These are phyloP conservation scores for Aspergillus pseudoviridinutans DNA, from an alignment of 2,329 filamentous ascomycete species.

Conservation along the genomic window DNA sequence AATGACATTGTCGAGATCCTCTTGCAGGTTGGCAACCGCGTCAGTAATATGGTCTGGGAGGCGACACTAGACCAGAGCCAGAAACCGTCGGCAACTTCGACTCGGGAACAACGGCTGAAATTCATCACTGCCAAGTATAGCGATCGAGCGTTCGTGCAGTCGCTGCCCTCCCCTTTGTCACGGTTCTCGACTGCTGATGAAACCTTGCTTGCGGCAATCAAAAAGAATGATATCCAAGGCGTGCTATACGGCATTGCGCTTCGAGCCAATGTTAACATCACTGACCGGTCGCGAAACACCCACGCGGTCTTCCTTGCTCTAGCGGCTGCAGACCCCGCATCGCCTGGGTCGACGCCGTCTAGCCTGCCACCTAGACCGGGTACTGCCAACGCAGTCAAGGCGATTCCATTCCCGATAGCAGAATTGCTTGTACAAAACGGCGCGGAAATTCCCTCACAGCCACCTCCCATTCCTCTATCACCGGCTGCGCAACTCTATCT, in stretches of 20 bases:
- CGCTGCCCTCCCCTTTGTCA: constrained; percentile 66
- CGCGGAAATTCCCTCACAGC: constrained; percentile 71
- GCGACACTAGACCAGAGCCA: constrained; percentile 68
- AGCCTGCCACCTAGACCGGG: constrained; percentile 24
- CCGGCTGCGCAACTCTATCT: constrained; percentile 77
- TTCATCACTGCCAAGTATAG: constrained; percentile 97
- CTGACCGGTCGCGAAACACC: constrained; percentile 81
- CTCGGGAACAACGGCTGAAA: constrained; percentile 81
- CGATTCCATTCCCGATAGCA: constrained; percentile 76
- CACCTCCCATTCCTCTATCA: constrained; percentile 80
- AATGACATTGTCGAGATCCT: constrained; percentile 94
- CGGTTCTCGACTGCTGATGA: constrained; percentile 78
- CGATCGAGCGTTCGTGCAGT: constrained; percentile 75
- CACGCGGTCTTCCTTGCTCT: constrained; percentile 88
- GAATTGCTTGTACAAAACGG: constrained; percentile 93
- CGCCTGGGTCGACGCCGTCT: constrained; percentile 53
- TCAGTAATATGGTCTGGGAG: constrained; percentile 97
- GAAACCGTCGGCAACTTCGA: constrained; percentile 74
- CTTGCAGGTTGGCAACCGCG: constrained; percentile 83
- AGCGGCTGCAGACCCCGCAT: constrained; percentile 84
- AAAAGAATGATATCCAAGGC: constrained; percentile 91
- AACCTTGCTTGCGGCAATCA: constrained; percentile 84
- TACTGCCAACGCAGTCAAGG: constrained; percentile 36
- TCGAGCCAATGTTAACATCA: constrained; percentile 78
- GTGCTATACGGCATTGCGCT: constrained; percentile 88